phyloP scores from a whole-genome alignment of 2,329 filamentous ascomycete genomes.

The Sporothrix phasma region DNA sequence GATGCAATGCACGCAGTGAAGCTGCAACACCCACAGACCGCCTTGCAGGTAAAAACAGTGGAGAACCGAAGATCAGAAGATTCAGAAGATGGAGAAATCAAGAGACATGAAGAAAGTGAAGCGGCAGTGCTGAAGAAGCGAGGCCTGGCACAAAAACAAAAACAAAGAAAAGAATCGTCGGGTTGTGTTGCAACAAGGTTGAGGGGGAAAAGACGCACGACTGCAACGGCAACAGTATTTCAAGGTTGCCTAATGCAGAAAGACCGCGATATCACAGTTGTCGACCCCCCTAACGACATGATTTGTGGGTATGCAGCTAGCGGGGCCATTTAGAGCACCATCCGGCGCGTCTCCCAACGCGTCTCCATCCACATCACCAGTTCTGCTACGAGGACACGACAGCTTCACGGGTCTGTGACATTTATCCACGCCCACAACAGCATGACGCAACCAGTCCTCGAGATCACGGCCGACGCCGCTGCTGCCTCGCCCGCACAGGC shows the following conservation, averaged over 20 bases:
- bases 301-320: neutral
- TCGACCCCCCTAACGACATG: neutral
- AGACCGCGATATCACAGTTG: neutral
- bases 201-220: neutral
- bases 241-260: neutral
- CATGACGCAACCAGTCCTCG: slow-evolving; percentile 37
- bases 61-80: no score
- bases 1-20: neutral
- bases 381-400: neutral
- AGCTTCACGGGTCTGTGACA: neutral
- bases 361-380: neutral
- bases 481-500: slow-evolving; percentile 27
- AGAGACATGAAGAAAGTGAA: neutral
- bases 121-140: neutral
- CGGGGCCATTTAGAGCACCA: neutral
- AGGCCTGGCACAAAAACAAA: neutral
- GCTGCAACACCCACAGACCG: slow-evolving; percentile 9
- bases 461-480: slow-evolving; percentile 25
- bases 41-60: neutral
- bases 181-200: no score
- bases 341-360: slow-evolving; percentile 2
- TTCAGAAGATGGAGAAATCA: neutral
- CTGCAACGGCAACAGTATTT: neutral
- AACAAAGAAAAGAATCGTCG: no score
- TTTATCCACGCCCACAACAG: neutral